phyloP scores from a whole-genome alignment of 257 asterid species.

The Scutellaria minor region DNA sequence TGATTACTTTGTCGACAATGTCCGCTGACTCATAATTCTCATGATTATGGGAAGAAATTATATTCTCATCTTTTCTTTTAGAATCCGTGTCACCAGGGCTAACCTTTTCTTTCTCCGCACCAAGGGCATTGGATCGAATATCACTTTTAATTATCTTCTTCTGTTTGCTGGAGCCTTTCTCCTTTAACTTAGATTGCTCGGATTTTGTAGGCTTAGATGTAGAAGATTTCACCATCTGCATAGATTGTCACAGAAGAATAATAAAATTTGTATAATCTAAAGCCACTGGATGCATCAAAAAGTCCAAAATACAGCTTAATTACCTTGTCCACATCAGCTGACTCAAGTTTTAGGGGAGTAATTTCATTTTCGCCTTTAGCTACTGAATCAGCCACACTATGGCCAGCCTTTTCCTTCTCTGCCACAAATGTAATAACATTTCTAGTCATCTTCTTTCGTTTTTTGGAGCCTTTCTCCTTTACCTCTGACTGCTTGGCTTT shows the following conservation, averaged over 20 bases:
- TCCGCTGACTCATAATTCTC: not conserved
- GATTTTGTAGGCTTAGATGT: not conserved
- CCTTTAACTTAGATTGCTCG: not conserved
- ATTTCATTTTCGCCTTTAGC: not conserved
- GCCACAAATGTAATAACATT: not conserved
- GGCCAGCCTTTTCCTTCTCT: not conserved
- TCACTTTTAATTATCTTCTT: not conserved
- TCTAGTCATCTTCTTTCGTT: not conserved
- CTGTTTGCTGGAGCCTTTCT: not conserved
- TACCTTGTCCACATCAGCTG: not conserved
- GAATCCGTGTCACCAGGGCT: not conserved
- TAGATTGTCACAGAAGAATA: not conserved
- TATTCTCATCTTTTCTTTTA: not conserved
- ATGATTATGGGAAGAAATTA: not conserved
- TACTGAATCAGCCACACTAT: not conserved
- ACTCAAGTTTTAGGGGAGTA: not conserved
- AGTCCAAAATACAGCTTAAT: not conserved
- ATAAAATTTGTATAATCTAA: not conserved
- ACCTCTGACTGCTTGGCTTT: conserved; percentile 19
- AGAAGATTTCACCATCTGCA: not conserved
- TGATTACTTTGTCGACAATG: not conserved
- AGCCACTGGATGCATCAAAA: not conserved
- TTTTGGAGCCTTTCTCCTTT: conserved; percentile 15
- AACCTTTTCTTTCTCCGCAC: not conserved
- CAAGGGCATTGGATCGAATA: not conserved